A percentile compares a stretch with the other conserved stretches of the same genome.
phyloP scores from a whole-genome alignment of 1,139 yeast species.

The Taphrina wiesneri region DNA sequence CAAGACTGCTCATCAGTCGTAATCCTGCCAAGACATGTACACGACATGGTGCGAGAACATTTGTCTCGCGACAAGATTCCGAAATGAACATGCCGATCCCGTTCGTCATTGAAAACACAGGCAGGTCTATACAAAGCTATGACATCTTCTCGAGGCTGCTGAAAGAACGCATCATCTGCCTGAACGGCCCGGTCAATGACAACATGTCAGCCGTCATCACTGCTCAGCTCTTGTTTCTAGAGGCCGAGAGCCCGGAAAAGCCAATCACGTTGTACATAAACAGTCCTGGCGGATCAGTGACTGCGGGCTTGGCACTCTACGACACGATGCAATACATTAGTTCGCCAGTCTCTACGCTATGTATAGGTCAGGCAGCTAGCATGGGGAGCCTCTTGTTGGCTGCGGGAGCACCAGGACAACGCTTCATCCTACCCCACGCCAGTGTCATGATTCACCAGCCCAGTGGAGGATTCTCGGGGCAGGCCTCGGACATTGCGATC shows the following conservation, averaged over 20 bases:
- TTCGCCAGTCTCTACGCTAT: slow-evolving; percentile 46
- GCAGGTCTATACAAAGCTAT: slow-evolving; percentile 35
- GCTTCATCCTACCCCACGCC: slow-evolving; percentile 46
- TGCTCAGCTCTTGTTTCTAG: slow-evolving; percentile 46
- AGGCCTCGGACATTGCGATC: slow-evolving; percentile 44
- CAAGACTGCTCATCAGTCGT: neutral
- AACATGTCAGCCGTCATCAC: slow-evolving; percentile 44
- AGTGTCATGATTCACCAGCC: slow-evolving; percentile 48
- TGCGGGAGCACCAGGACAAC: slow-evolving; percentile 43
- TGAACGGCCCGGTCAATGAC: slow-evolving; percentile 44
- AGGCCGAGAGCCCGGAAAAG: slow-evolving; percentile 43
- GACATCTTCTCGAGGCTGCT: slow-evolving; percentile 41
- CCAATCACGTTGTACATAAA: slow-evolving; percentile 46
- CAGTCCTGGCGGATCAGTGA: slow-evolving; percentile 47
- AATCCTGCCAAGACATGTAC: neutral
- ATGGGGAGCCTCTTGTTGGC: slow-evolving; percentile 46
- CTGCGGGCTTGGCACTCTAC: slow-evolving; percentile 46
- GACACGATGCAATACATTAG: slow-evolving; percentile 47
- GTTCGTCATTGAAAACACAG: slow-evolving; percentile 36
- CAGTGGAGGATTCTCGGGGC: slow-evolving; percentile 45
- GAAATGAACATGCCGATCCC: slow-evolving; percentile 45
- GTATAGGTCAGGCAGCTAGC: slow-evolving; percentile 47
- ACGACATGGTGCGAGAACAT: neutral
- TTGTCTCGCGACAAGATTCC: neutral
- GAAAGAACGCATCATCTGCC: slow-evolving; percentile 44